A percentile compares a stretch with the other conserved stretches of the same genome.
phyloP scores from a whole-genome alignment of 2,329 filamentous ascomycete genomes.

The Cercospora beticola region DNA sequence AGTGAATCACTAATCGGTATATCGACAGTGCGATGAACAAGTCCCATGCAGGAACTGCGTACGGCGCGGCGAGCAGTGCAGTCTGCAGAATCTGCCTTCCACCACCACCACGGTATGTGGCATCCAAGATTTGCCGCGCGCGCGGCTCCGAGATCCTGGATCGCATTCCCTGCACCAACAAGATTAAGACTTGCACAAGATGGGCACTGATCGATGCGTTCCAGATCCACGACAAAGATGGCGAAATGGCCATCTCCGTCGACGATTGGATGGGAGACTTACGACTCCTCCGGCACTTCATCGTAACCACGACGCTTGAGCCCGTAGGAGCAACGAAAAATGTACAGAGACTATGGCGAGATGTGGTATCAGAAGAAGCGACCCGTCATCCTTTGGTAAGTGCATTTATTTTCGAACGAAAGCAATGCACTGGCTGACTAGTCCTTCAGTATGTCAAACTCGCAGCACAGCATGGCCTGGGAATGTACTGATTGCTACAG shows the following conservation, averaged over 20 bases:
- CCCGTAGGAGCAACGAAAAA: constrained; percentile 10
- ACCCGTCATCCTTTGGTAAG: constrained; percentile 16
- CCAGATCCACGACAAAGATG: neutral
- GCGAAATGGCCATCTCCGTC: neutral
- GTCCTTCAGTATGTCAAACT: neutral
- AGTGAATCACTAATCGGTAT: too few species aligned
- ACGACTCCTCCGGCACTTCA: constrained; percentile 17
- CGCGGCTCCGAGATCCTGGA: too few species aligned
- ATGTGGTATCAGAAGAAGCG: constrained; percentile 17
- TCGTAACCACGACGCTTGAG: constrained; percentile 9
- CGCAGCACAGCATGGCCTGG: neutral
- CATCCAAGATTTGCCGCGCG: too few species aligned
- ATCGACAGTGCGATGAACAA: constrained; percentile 17
- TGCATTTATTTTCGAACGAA: too few species aligned
- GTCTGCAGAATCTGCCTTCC: constrained; percentile 9
- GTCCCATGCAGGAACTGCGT: constrained; percentile 20
- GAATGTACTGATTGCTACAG: neutral
- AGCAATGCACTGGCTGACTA: neutral
- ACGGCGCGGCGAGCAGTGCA: constrained; percentile 19
- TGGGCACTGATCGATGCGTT: too few species aligned
- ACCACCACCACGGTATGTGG: constrained; percentile 18
- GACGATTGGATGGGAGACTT: constrained; percentile 23
- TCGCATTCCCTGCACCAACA: too few species aligned
- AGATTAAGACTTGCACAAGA: too few species aligned
- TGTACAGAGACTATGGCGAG: constrained; percentile 15